Conservation (phyloP, 768 basidiomycete species). For the Boletus barrowsii region DNA sequence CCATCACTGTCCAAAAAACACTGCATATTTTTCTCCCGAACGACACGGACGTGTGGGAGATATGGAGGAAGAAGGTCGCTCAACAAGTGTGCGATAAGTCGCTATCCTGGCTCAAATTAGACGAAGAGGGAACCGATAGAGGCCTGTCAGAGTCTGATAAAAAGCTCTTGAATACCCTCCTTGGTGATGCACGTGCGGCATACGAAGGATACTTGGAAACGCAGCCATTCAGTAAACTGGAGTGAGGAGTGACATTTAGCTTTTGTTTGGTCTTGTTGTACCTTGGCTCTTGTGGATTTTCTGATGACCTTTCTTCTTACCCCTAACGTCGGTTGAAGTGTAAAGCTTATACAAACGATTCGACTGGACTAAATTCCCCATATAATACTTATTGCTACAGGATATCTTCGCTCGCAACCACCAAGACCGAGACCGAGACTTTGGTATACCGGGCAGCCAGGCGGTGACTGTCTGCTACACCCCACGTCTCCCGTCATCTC, state of each 20-base stretch:
- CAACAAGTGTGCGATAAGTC: conserved; percentile 7
- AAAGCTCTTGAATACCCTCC: conserved; percentile 11
- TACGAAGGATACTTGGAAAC: conserved; percentile 6
- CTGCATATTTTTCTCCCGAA: conserved; percentile 16
- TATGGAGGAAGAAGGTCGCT: conserved; percentile 19
- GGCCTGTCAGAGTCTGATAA: neutral
- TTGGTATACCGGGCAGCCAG: too few relatives aligned
- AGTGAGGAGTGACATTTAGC: neutral
- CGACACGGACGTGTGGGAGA: conserved; percentile 21
- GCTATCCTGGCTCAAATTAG: neutral
- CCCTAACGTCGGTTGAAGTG: too few relatives aligned
- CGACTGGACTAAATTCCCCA: too few relatives aligned
- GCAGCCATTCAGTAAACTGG: neutral
- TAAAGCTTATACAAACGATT: too few relatives aligned
- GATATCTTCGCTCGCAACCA: too few relatives aligned
- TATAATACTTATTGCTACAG: too few relatives aligned
- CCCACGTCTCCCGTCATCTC: neutral
- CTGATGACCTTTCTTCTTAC: too few relatives aligned
- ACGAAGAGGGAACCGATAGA: neutral
- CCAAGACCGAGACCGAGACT: too few relatives aligned
- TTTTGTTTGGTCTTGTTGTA: neutral
- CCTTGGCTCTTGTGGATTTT: too few relatives aligned
- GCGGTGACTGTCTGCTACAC: too few relatives aligned
- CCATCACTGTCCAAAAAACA: conserved; percentile 2
- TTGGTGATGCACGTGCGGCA: conserved; percentile 17